Evolutionary conservation across 768 basidiomycete species (phyloP), one percentile per base, ranked within the genome.

Genomic region (Clavaria fumosa): DNA sequence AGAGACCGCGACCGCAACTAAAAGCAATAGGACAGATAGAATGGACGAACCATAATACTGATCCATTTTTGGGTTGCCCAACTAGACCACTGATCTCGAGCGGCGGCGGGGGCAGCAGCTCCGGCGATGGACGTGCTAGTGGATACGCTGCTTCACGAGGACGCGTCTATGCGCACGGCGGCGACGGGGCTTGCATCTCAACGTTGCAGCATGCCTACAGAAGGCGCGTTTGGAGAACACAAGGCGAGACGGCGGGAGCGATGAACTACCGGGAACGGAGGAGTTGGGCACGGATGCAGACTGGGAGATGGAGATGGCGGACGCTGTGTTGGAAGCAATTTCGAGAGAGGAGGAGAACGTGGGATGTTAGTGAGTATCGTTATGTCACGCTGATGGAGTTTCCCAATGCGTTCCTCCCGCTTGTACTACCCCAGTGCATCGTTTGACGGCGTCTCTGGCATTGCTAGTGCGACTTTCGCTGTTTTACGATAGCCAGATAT

Each of bases 261-360:
- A n/a, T n/a, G n/a, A n/a, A n/a, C n/a, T n/a, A n/a, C n/a, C n/a
- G n/a, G 48, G 45, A 15, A 50, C 51, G n/a, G 56, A 54, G 2
- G 63, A 62, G 19, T n/a, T n/a, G n/a, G 61, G 58, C 11, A 75
- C 70, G 36, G 72, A 75, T 38, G 83, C 69, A 14, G 89, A 90
- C 38, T 91, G 85, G 84, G 76, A 86, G 49, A 63, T 82, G 0
- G 91, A 95, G 60, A 56, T 93, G 22, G 62, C 77, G 2, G 83
- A 78, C 48, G 91, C 83, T 1, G 50, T 95, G n/a, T 52, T 90
- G 0, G 84, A 88, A 53, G 83, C 81, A 12, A 49, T 93, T 14
- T 66, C 64, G 35, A 67, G 69, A 44, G 88, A 93, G 58, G 67
- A 60, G 44, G 57, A 61, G 38, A 82, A 65, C 45, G 82, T 85